Percentiles rank a stretch among this genome's conserved stretches.
These are phyloP conservation scores for Echinosophora koreensis DNA, from an alignment of 306 rosid genomes.

Conservation along the genomic window DNA sequence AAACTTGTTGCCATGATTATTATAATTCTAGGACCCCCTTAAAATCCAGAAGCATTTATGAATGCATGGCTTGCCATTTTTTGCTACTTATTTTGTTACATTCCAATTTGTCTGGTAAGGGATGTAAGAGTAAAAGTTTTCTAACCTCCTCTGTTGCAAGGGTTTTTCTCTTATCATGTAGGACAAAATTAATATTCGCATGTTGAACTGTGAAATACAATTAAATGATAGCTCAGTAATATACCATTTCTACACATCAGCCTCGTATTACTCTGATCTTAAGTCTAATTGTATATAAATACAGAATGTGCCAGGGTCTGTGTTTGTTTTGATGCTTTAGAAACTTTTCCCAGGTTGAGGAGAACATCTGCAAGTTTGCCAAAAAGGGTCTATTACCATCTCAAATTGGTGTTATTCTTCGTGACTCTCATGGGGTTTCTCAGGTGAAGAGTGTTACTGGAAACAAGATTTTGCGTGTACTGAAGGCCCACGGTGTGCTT, in stretches of 20 bases:
- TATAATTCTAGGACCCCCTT: too few relatives aligned
- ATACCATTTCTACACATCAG: not conserved
- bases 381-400: slow-evolving; percentile 75
- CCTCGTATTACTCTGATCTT: not conserved
- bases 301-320: not conserved
- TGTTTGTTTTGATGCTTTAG: not conserved
- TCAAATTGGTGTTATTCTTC: slow-evolving; percentile 71
- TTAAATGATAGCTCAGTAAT: not conserved
- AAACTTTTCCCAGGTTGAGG: slow-evolving; percentile 56
- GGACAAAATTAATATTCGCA: not conserved
- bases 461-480: slow-evolving; percentile 66
- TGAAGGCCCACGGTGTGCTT: slow-evolving; percentile 66
- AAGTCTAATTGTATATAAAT: not conserved
- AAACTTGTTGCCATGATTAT: too few relatives aligned
- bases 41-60: too few relatives aligned
- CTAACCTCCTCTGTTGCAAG: not conserved
- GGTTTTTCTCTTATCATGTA: not conserved
- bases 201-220: not conserved
- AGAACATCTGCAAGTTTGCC: slow-evolving; percentile 71
- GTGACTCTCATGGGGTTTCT: slow-evolving; percentile 71
- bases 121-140: not conserved
- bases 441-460: slow-evolving; percentile 69
- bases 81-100: not conserved
- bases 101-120: not conserved
- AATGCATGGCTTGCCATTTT: not conserved